Base-by-base conservation (phyloP, 306 rosid genomes). In the Prunus kanzakura region DNA sequence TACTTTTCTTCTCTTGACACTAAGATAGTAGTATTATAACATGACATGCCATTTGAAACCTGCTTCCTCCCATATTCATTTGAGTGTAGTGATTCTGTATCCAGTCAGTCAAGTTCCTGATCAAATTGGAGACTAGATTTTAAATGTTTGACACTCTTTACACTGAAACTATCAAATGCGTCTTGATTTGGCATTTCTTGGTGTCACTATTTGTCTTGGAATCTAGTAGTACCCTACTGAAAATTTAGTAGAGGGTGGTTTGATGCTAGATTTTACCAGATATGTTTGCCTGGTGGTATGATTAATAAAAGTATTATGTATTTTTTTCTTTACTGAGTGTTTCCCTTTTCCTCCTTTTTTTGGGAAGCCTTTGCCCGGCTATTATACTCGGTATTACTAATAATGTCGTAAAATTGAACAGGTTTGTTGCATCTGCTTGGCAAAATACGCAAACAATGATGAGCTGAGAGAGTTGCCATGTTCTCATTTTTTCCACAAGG, bases 371-470 rank as follows among this genome's bases (percentile, higher is more conserved):
- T 54, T 4, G 46, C 29, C 27, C 51, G 14, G 43, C 23, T 72
- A 12, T 12, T 57, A 13, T 41, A 43, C 45, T 23, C 23, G 45
- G 19, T 4, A 15, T 25, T 6, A 54, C 79, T 46, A 52, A 68
- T 29, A 32, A 43, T 77, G 52, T 18, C 12, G 43, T 78, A 76
- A 76, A 46, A 81, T 51, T 82, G 75, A 70, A 83, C 89, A 94
- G 97, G 96, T 83, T 71, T 94, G 98, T 80, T 94, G 97, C 88
- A 92, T 94, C 87, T 94, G 97, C 84, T 79, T 94, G 73, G 96
- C 95, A 18, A 92, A 87, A 81, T 94, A 92, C 51, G 93, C 88
- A 47, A 88, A 94, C 82, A 92, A 94, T 20, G 96, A 94, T 2
- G 98, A 94, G 84, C 86, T 94, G 47, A 86, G 92, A 81, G 97